Base-by-base conservation (phyloP, 495 filamentous ascomycete species). In the Penicillium argentinense region DNA sequence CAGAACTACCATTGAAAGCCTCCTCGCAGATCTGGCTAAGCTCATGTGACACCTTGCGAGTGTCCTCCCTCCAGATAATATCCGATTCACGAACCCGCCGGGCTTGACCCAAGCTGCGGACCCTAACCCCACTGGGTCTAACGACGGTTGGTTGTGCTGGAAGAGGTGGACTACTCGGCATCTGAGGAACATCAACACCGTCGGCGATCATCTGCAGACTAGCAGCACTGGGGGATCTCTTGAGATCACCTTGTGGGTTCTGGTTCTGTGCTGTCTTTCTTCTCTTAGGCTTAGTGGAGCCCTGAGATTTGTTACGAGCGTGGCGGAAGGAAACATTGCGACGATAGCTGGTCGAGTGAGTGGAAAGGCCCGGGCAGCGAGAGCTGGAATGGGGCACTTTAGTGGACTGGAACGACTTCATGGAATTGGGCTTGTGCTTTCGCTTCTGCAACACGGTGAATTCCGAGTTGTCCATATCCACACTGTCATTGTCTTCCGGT, bases 251-350 rank as follows among this genome's bases (percentile, higher is more conserved):
- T 9, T 49, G 45, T 18, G 16, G 33, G 3, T 36, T 18, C 23
- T 45, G 47, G 13, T 42, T 58, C 0, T 25, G 18, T 1, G 43
- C 29, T 6, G 30, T 63, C 42, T 60, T 57, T 30, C 50, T 32
- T 0, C 49, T 50, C 45, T 60, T 67, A 0, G 55, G 46, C 32
- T 67, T 69, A 2, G 59, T 45, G 1, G 69, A 71, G 5, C 74
- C 64, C 19, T 69, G 66, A 3, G 75, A 73, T 6, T 69, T 66
- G 40, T 67, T 75, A 38, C 67, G 71, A 5, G 75, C 53, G 51
- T 87, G 84, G 2, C 75, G 78, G 56, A 97, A 97, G 59, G 84
- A 86, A n/a, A 96, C 85, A 42, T 82, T 83, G 7, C 91, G 83
- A 57, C 82, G 92, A 55, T 82, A 78, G 45, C 84, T 83, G 32